Conservation (phyloP, 495 filamentous ascomycete genomes). For the Penicillium turbatum region DNA sequence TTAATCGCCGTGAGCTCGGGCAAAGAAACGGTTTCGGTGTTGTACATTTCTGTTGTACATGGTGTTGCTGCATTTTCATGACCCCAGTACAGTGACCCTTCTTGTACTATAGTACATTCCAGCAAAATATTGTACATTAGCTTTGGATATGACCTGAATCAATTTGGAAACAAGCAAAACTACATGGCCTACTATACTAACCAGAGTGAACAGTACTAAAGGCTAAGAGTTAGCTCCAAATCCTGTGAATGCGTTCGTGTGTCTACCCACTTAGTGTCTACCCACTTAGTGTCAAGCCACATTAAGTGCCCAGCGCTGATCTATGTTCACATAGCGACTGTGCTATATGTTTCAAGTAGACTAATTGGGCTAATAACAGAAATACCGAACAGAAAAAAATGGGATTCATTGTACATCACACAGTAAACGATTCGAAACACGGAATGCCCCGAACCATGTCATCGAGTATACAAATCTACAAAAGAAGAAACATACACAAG, state of each 20-base stretch:
- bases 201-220: too few species aligned
- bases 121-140: constrained; percentile 11
- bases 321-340: too few species aligned
- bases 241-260: background rate
- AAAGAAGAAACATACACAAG: too few species aligned
- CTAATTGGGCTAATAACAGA: too few species aligned
- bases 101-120: constrained; percentile 7
- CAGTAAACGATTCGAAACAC: background rate
- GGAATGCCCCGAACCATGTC: background rate
- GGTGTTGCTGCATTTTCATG: constrained; percentile 6
- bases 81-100: constrained; percentile 5
- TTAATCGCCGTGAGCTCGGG: background rate
- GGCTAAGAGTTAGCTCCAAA: too few species aligned
- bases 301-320: too few species aligned
- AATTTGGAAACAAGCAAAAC: background rate
- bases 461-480: background rate
- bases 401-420: too few species aligned
- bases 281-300: background rate
- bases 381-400: too few species aligned
- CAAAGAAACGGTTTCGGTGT: constrained; percentile 8
- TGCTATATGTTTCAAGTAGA: too few species aligned
- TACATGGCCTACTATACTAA: too few species aligned
- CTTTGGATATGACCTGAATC: constrained; percentile 4
- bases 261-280: background rate
- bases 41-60: constrained; percentile 16